Base-by-base conservation (phyloP, 129 eudicot species). In the Flaveria sonorensis region DNA sequence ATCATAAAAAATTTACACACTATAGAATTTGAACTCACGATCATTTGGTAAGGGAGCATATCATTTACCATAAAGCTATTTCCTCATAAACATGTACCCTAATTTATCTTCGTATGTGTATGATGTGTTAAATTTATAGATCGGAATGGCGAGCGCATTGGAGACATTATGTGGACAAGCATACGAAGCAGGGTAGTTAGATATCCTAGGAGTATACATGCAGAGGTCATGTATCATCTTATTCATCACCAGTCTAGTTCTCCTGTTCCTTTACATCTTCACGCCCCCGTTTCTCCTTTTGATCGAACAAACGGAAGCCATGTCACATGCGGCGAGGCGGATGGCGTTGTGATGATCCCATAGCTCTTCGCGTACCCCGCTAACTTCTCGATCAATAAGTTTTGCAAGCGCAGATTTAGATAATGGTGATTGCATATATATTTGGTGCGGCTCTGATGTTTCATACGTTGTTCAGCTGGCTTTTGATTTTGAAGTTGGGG, bases 121-220 rank as follows among this genome's bases (percentile, higher is more conserved):
- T 36, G 40, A 36, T 36, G 40, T 36, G 7, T 36, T 7, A 36
- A 36, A 36, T 36, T 7, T 4, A 36, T 36, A 36, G 89, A 21
- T 86, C n/a, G 89, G 89, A 50, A 86, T 86, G 89, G 92, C 84
- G 39, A 83, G 89, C 46, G 87, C 92, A 20, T 75, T 88, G 6
- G 87, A 88, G 80, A 88, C 92, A 0, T 69, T 88, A 24, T 88
- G 93, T 51, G 89, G 93, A 0, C 90, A 88, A 73, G 93, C 93
- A 59, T 88, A 46, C 19, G 93, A 90, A 15, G 93, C 93, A 13
- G 83, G 86, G 8, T 83, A 86, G 10, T n/a, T 77, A 8, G 78
- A 86, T 26, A 88, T 86, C 90, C 64, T 88, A 6, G 90, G 93
- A 21, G 18, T 86, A 21, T 86, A 86, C 70, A 83, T 88, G 93